Percentiles rank a stretch among this genome's conserved stretches.
Evolutionary conservation across 2,329 filamentous ascomycete species (phyloP).

Genomic region (Fusarium sulawesiense): DNA sequence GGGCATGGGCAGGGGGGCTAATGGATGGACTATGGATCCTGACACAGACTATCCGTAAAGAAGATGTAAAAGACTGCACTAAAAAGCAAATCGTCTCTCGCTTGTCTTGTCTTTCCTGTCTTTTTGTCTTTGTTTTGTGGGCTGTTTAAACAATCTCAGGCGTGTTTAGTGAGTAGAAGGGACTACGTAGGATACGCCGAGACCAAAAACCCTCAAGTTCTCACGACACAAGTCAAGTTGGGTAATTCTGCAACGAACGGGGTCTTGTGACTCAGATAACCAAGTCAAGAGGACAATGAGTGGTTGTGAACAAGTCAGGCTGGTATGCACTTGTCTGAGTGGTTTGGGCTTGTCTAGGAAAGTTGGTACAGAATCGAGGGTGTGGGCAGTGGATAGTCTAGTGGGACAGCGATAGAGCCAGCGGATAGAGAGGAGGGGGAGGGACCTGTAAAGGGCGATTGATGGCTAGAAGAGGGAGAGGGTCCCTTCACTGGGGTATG

Average conservation of each 20-base stretch:
- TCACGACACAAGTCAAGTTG: slow-evolving; percentile 38
- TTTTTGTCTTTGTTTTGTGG: slow-evolving; percentile 23
- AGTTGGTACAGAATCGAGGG: slow-evolving; percentile 38
- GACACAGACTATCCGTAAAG: slow-evolving; percentile 30
- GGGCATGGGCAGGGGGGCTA: slow-evolving; percentile 2
- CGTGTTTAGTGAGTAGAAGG: slow-evolving; percentile 10
- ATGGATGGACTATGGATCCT: slow-evolving; percentile 29
- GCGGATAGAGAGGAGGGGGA: slow-evolving; percentile 27
- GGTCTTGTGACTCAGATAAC: slow-evolving; percentile 45
- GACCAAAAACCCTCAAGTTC: slow-evolving; percentile 35
- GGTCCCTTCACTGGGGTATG: slow-evolving; percentile 4
- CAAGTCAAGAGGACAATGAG: slow-evolving; percentile 44
- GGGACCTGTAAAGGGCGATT: slow-evolving; percentile 31
- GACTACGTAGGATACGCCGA: slow-evolving; percentile 15
- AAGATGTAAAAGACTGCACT: slow-evolving; percentile 27
- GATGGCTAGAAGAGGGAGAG: slow-evolving; percentile 34
- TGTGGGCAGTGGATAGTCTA: slow-evolving; percentile 23
- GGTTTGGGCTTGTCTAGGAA: slow-evolving; percentile 33
- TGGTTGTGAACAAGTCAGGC: slow-evolving; percentile 43
- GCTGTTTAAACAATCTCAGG: slow-evolving; percentile 21
- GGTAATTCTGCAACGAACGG: slow-evolving; percentile 18
- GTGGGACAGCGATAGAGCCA: slow-evolving; percentile 14
- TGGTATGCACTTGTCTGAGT: slow-evolving; percentile 45
- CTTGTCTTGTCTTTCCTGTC: slow-evolving; percentile 5
- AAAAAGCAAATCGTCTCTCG: slow-evolving; percentile 31